A percentile compares a stretch with the other conserved stretches of the same genome.
Conservation (phyloP, 805 yeast species). For the Dipodascus albidus region DNA sequence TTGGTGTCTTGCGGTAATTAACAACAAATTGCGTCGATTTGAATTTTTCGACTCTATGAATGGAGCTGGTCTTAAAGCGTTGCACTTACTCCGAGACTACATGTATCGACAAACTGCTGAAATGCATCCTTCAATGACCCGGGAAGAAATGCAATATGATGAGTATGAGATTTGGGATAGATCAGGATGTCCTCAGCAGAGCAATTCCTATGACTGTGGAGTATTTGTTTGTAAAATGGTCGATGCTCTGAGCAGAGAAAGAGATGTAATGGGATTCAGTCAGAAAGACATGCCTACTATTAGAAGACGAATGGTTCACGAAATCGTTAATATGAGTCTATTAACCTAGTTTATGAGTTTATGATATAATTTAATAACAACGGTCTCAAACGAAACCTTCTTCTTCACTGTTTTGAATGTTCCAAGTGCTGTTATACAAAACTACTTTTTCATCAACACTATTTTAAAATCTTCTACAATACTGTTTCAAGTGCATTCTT, state of each 20-base stretch:
- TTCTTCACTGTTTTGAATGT: no score
- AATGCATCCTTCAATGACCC: conserved; percentile 29
- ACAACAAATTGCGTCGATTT: conserved; percentile 47
- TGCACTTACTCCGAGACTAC: conserved; percentile 45
- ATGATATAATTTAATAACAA: neutral
- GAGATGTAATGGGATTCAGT: conserved; percentile 37
- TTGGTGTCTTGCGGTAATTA: conserved; percentile 82
- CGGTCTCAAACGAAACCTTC: no score
- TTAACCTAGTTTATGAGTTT: conserved; percentile 10
- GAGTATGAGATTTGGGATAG: conserved; percentile 11
- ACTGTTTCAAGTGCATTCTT: no score
- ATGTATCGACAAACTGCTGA: conserved; percentile 57
- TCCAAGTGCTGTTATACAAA: no score
- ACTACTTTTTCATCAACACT: no score
- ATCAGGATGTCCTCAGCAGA: conserved; percentile 65
- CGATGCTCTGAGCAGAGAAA: conserved; percentile 42
- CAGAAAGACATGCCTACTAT: conserved; percentile 60
- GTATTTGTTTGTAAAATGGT: conserved; percentile 81
- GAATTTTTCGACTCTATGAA: conserved; percentile 69
- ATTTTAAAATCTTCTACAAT: no score
- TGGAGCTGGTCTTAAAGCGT: conserved; percentile 29
- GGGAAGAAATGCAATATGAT: conserved; percentile 20
- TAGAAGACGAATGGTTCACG: conserved; percentile 59
- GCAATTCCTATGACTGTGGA: conserved; percentile 91
- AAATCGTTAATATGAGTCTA: conserved; percentile 31